These are phyloP conservation scores for Podila epicladia DNA, from an alignment of 192 early-diverging fungal species.

Conservation along the genomic window DNA sequence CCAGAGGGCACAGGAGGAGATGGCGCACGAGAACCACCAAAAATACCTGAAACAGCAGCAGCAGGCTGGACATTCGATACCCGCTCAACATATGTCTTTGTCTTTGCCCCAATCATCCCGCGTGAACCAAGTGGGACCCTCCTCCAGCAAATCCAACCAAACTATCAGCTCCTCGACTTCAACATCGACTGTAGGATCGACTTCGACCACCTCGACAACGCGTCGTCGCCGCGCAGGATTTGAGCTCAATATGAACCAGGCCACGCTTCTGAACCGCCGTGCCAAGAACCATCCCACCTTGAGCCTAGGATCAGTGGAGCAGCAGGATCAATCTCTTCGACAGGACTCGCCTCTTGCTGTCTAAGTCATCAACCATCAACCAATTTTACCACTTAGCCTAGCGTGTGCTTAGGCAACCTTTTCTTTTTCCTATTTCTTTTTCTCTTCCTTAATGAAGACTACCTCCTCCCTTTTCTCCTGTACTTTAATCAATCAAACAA, in stretches of 20 bases:
- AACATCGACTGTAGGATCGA: slow-evolving; percentile 13
- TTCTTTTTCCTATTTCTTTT: too few species aligned
- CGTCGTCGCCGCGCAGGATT: slow-evolving; percentile 38
- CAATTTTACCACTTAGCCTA: not conserved
- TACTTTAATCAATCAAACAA: too few species aligned
- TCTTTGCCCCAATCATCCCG: slow-evolving; percentile 49
- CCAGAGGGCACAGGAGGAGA: slow-evolving; percentile 42
- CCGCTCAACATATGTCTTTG: slow-evolving; percentile 34
- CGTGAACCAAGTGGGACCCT: slow-evolving; percentile 28
- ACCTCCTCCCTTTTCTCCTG: too few species aligned
- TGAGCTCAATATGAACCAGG: slow-evolving; percentile 45
- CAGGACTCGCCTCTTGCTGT: slow-evolving; percentile 18
- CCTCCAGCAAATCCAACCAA: slow-evolving; percentile 1
- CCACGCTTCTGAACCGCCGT: slow-evolving; percentile 43
- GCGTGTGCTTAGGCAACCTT: not conserved
- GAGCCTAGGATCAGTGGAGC: slow-evolving; percentile 8
- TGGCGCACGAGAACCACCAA: slow-evolving; percentile 42
- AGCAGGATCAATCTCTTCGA: slow-evolving; percentile 3
- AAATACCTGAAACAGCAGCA: slow-evolving; percentile 39
- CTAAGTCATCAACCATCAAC: not conserved
- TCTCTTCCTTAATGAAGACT: too few species aligned
- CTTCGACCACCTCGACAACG: slow-evolving; percentile 11
- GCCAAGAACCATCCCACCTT: slow-evolving; percentile 21
- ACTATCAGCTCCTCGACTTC: slow-evolving; percentile 24
- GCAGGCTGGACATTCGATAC: slow-evolving; percentile 46